Conservation (phyloP, 768 basidiomycete genomes). For the Postia placenta region DNA sequence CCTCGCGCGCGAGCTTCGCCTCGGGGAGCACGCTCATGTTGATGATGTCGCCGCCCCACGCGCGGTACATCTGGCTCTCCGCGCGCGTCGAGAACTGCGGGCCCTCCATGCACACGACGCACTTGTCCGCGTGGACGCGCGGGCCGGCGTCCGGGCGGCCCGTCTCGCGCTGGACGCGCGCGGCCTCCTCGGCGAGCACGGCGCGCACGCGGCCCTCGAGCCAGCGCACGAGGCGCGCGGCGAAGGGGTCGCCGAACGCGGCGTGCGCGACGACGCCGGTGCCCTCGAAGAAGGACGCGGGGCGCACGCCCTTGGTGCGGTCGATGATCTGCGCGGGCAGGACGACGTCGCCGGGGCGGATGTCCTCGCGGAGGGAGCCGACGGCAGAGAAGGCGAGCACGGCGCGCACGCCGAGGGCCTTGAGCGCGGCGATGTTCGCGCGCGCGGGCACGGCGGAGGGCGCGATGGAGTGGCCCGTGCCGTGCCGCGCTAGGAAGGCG, state of each 20-base stretch:
- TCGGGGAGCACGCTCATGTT: slow-evolving; percentile 98
- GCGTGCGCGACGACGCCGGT: slow-evolving; percentile 84
- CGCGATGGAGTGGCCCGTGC: slow-evolving; percentile 66
- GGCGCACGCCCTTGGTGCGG: slow-evolving; percentile 90
- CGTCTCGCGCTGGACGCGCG: slow-evolving; percentile 7
- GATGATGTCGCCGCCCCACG: slow-evolving; percentile 90
- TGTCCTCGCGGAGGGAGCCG: slow-evolving; percentile 90
- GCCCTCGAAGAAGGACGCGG: slow-evolving; percentile 81
- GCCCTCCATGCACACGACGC: slow-evolving; percentile 95
- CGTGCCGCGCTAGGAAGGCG: slow-evolving; percentile 92
- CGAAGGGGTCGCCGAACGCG: slow-evolving; percentile 92
- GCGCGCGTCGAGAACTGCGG: slow-evolving; percentile 98
- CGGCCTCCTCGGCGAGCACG: slow-evolving; percentile 41
- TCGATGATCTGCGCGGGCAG: slow-evolving; percentile 94
- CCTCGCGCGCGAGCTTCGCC: slow-evolving; percentile 94
- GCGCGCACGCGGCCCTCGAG: slow-evolving; percentile 56
- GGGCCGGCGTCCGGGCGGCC: slow-evolving; percentile 57
- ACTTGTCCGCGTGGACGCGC: slow-evolving; percentile 74
- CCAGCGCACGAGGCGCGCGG: slow-evolving; percentile 55
- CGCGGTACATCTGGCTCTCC: slow-evolving; percentile 90
- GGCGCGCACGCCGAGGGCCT: slow-evolving; percentile 82
- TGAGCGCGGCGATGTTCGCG: slow-evolving; percentile 95
- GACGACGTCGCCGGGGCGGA: slow-evolving; percentile 82
- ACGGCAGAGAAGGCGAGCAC: slow-evolving; percentile 95
- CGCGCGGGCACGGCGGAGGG: slow-evolving; percentile 80